Base-by-base conservation (phyloP, 495 filamentous ascomycete species). In the Trichoderma gamsii region DNA sequence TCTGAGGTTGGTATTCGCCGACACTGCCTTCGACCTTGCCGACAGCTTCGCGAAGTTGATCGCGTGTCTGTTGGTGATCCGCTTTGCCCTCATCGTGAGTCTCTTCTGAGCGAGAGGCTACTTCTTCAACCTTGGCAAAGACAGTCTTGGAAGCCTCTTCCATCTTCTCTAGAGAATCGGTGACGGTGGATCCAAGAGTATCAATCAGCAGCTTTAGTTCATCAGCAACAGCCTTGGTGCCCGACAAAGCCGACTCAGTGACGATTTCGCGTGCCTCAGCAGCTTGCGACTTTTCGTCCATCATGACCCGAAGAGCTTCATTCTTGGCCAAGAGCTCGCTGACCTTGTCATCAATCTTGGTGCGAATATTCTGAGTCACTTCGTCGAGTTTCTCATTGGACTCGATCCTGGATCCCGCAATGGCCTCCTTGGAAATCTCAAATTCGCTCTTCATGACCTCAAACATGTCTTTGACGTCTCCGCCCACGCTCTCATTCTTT, bases 131-230 rank as follows among this genome's bases (percentile, higher is more conserved):
- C 52, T 88, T 85, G 63, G 84, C 84, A 72, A 93, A 90, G 59
- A 97, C 90, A 0, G 89, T 89, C 79, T 92, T 92, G 6, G 91
- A 92, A 43, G 95, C 91, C 68, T 88, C 89, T 56, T 89, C 85
- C 81, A 93, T 88, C 69, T 92, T 92, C 75, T 96, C 92, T 49
- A 91, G 86, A 0, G 88, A 87, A 44, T 96, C 91, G n/a, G 87
- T 91, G 67, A 96, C 85, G 32, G 88, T 87, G n/a, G 86, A 83
- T 18, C 92, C 90, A 72, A 97, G 90, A 12, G 90, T 89, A 68
- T 96, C 92, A 70, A 96, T 88, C 6, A 93, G 86, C 2, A 90
- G 77, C 72, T 88, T 91, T 56, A 97, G 87, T 68, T 97, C 93
- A 70, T 97, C 93, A 0, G 91, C 87, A 43, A 94, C 86, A 3